Percentiles rank a stretch among this genome's conserved stretches.
Conservation (phyloP, 805 yeast species). For the Schizosaccharomyces japonicus region DNA sequence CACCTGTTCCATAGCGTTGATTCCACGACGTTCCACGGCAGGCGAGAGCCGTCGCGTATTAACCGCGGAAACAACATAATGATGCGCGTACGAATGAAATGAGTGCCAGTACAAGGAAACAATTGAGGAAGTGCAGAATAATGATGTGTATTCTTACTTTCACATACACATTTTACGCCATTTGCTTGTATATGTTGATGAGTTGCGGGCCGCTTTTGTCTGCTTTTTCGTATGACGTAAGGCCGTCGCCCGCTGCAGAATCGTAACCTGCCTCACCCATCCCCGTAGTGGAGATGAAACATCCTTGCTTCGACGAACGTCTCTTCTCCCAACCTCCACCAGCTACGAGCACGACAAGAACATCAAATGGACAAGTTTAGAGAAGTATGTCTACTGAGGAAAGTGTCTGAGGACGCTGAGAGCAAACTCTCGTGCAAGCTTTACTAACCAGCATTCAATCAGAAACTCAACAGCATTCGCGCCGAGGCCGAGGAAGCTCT, state of each 20-base stretch:
- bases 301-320: background rate
- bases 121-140: too few relatives aligned
- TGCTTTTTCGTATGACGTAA: background rate
- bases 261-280: background rate
- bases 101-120: too few relatives aligned
- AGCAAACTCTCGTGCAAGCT: background rate
- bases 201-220: too few relatives aligned
- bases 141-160: too few relatives aligned
- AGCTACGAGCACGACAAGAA: background rate
- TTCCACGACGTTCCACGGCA: too few relatives aligned
- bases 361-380: constrained; percentile 25
- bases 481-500: constrained; percentile 93
- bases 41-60: too few relatives aligned
- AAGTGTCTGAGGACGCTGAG: constrained; percentile 6
- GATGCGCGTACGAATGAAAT: too few relatives aligned
- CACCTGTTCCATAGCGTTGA: too few relatives aligned
- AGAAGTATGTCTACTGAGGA: too few relatives aligned
- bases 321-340: background rate
- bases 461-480: constrained; percentile 76
- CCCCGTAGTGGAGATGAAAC: background rate
- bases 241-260: background rate
- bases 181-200: too few relatives aligned
- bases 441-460: constrained; percentile 1
- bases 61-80: too few relatives aligned
- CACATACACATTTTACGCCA: too few relatives aligned